Evolutionary conservation across 2,329 filamentous ascomycete species (phyloP).

Genomic region (Aspergillus sp.): DNA sequence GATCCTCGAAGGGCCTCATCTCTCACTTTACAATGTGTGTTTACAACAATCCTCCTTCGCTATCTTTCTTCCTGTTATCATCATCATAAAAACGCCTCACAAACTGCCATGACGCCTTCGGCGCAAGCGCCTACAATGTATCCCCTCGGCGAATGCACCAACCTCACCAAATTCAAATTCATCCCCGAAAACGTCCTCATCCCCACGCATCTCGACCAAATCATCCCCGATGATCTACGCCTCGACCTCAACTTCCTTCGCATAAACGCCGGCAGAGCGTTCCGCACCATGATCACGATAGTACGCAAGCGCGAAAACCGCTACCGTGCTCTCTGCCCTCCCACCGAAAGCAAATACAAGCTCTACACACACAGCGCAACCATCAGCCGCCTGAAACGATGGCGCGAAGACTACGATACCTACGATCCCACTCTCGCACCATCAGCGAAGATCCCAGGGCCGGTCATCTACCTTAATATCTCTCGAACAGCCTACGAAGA

Average conservation of each 20-base stretch:
- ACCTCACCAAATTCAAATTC: not conserved
- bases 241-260: not conserved
- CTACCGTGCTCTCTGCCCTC: slow-evolving; percentile 32
- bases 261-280: not conserved
- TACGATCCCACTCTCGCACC: slow-evolving; percentile 26
- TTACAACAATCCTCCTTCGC: not conserved
- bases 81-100: not conserved
- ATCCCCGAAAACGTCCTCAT: not conserved
- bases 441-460: slow-evolving; percentile 32
- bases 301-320: slow-evolving; percentile 20
- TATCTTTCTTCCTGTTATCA: not conserved
- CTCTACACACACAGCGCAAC: slow-evolving; percentile 26
- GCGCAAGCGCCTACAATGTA: not conserved
- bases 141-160: not conserved
- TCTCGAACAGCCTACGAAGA: slow-evolving; percentile 26
- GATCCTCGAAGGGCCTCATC: slow-evolving; percentile 15
- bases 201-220: not conserved
- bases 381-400: slow-evolving; percentile 32
- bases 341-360: not conserved
- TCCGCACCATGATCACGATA: not conserved
- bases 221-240: not conserved
- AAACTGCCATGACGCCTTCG: not conserved
- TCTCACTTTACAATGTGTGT: not conserved
- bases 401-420: slow-evolving; percentile 23
- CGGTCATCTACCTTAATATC: slow-evolving; percentile 29